Percentiles rank a stretch among this genome's conserved stretches.
Evolutionary conservation across 169 alveolate species (phyloP).

Genomic region (Perkinsus marinus): DNA sequence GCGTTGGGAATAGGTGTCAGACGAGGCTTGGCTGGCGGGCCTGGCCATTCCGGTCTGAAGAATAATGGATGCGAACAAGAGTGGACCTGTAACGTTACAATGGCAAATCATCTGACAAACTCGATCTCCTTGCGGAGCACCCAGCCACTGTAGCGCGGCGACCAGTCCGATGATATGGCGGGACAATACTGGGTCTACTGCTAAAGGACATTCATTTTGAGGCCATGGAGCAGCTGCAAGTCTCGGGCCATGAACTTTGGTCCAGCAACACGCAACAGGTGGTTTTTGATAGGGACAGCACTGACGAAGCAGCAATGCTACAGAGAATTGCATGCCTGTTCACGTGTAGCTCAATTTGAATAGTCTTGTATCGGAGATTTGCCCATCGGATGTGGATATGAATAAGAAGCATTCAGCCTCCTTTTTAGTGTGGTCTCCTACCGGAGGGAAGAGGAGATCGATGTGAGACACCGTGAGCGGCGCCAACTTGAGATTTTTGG

Average conservation of each 20-base stretch:
- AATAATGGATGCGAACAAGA: neutral
- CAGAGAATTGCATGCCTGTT: neutral
- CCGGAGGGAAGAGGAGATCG: neutral
- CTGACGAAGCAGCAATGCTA: neutral
- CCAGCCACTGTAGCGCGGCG: neutral
- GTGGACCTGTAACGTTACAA: neutral
- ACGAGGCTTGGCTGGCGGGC: neutral
- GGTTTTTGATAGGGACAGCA: neutral
- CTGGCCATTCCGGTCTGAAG: neutral
- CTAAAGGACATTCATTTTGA: neutral
- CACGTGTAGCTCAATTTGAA: neutral
- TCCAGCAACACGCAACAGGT: neutral
- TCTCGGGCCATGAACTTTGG: neutral
- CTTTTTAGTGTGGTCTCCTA: neutral
- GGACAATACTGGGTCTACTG: neutral
- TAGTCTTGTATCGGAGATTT: neutral
- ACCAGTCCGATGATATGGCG: neutral
- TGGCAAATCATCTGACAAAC: neutral
- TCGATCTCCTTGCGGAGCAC: neutral
- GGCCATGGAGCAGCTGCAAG: neutral
- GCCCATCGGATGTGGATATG: neutral
- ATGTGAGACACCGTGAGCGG: neutral
- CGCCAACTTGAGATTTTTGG: neutral
- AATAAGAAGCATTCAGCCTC: neutral
- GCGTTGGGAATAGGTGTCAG: neutral